Percentiles rank a stretch among this genome's conserved stretches.
Conservation (phyloP, 768 basidiomycete species). For the Gloeopeniophorella convolvens region DNA sequence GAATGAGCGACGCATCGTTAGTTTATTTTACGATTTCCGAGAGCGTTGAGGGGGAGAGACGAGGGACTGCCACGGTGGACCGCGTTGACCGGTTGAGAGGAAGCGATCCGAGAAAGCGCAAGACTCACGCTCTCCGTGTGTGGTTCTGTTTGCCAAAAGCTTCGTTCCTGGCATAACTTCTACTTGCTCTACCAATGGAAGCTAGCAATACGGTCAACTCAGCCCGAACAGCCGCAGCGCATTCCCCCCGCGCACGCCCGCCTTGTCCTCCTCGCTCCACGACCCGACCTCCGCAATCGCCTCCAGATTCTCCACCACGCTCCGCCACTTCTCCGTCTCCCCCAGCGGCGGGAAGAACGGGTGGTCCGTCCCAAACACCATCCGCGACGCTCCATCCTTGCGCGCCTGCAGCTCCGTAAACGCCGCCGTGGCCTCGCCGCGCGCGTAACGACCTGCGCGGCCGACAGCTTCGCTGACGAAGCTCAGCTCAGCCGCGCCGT, state of each 20-base stretch:
- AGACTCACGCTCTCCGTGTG: too few species aligned
- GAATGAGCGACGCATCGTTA: constrained; percentile 11
- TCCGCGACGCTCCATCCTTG: constrained; percentile 46
- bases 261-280: constrained; percentile 54
- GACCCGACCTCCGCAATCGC: constrained; percentile 64
- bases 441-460: constrained; percentile 45
- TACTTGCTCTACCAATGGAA: too few species aligned
- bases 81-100: too few species aligned
- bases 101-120: too few species aligned
- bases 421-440: constrained; percentile 12
- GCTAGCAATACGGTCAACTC: too few species aligned
- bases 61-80: background rate
- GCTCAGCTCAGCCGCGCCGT: constrained; percentile 78
- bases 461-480: constrained; percentile 69
- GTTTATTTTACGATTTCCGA: background rate
- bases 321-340: constrained; percentile 67
- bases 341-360: constrained; percentile 85
- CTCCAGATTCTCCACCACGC: constrained; percentile 78
- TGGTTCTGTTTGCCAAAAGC: too few species aligned
- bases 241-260: constrained; percentile 63
- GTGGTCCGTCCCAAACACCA: constrained; percentile 85
- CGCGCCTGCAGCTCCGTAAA: constrained; percentile 29
- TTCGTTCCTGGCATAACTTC: too few species aligned
- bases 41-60: too few species aligned
- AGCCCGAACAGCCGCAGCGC: constrained; percentile 62